These are phyloP conservation scores for Gypsophila paniculata DNA, from an alignment of 179 eudicot genomes.

Conservation along the genomic window DNA sequence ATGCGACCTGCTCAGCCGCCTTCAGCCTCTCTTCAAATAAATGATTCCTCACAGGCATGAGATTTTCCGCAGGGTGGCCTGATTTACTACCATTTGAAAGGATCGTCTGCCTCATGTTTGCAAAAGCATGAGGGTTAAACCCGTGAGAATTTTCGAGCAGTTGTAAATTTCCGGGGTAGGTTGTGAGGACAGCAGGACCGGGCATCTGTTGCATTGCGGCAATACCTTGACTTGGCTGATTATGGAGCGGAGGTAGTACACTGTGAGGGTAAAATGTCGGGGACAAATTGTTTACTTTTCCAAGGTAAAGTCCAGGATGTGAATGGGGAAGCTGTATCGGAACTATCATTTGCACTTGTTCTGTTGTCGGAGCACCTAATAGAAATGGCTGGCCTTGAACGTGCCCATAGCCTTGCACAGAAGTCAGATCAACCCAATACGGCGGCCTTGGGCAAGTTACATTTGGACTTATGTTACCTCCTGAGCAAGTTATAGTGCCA, in stretches of 20 bases:
- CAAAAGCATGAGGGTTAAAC: slow-evolving; percentile 21
- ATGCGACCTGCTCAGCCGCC: slow-evolving; percentile 28
- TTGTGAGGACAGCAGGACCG: slow-evolving; percentile 25
- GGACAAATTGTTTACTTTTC: slow-evolving; percentile 19
- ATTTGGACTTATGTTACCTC: slow-evolving; percentile 16
- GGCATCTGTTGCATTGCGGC: slow-evolving; percentile 23
- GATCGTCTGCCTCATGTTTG: slow-evolving; percentile 25
- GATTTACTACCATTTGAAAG: slow-evolving; percentile 30
- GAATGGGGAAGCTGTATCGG: slow-evolving; percentile 33
- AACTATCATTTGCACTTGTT: slow-evolving; percentile 34
- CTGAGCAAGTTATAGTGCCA: slow-evolving; percentile 5
- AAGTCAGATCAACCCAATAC: slow-evolving; percentile 40
- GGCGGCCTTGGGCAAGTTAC: slow-evolving; percentile 22
- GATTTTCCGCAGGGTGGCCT: slow-evolving; percentile 5
- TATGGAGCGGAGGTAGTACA: slow-evolving; percentile 25
- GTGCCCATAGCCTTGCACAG: slow-evolving; percentile 31
- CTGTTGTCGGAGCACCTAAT: slow-evolving; percentile 32
- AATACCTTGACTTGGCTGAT: slow-evolving; percentile 24
- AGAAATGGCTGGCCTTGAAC: slow-evolving; percentile 32
- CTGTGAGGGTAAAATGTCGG: slow-evolving; percentile 23
- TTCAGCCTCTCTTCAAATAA: slow-evolving; percentile 26
- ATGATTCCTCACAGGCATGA: slow-evolving; percentile 26
- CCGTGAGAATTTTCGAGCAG: slow-evolving; percentile 30
- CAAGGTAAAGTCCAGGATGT: slow-evolving; percentile 32
- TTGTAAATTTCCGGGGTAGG: slow-evolving; percentile 32